A percentile compares a stretch with the other conserved stretches of the same genome.
Evolutionary conservation across 2,329 filamentous ascomycete genomes (phyloP).

Genomic region (Neofusicoccum sp.): DNA sequence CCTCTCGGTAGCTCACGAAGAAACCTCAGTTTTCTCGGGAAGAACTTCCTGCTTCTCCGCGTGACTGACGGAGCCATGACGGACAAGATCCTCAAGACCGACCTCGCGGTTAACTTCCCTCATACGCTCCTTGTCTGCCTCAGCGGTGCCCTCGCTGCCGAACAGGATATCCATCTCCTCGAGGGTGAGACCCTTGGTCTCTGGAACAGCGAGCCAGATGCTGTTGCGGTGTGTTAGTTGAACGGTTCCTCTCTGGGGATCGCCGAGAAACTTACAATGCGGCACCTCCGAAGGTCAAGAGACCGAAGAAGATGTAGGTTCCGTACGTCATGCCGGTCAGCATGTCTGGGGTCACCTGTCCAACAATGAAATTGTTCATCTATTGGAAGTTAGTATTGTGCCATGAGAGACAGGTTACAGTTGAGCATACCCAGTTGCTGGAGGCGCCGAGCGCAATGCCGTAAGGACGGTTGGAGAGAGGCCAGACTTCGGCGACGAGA

Average conservation of each 20-base stretch:
- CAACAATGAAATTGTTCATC: conserved; percentile 57
- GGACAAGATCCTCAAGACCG: conserved; percentile 50
- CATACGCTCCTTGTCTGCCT: conserved; percentile 68
- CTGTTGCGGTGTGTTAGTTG: neutral
- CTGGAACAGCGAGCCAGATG: conserved; percentile 52
- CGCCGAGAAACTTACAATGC: conserved; percentile 34
- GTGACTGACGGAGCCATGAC: neutral
- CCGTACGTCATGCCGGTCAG: conserved; percentile 64
- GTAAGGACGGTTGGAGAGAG: conserved; percentile 66
- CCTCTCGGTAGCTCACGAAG: neutral
- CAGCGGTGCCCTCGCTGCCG: conserved; percentile 63
- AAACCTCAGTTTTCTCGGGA: conserved; percentile 8
- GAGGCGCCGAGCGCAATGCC: conserved; percentile 66
- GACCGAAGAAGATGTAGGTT: conserved; percentile 69
- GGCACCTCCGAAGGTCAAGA: conserved; percentile 62
- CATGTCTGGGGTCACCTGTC: conserved; percentile 69
- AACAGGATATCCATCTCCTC: conserved; percentile 66
- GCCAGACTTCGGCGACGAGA: conserved; percentile 72
- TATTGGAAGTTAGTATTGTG: neutral
- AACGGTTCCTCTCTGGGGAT: neutral
- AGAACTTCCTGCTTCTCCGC: conserved; percentile 17
- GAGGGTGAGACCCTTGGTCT: conserved; percentile 53
- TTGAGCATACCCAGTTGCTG: conserved; percentile 46
- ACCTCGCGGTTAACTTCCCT: conserved; percentile 70
- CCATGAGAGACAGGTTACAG: conserved; percentile 50